Evolutionary conservation across 306 rosid species (phyloP).

Genomic region (Prinsepia uniflora): DNA sequence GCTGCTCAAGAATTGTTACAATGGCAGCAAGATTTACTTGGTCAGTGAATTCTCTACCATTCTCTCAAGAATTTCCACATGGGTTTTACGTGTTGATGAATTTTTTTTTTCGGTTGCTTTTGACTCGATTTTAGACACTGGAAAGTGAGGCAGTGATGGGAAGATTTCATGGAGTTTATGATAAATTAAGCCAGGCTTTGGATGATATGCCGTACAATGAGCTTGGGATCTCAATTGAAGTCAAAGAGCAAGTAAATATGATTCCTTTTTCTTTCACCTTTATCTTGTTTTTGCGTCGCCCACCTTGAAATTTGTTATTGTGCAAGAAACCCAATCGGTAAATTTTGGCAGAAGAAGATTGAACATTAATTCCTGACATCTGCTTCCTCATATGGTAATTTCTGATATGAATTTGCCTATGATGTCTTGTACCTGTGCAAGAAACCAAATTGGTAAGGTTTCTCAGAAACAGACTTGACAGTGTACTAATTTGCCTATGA

Average conservation of each 20-base stretch:
- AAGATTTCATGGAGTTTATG: slow-evolving; percentile 53
- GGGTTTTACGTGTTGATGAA: neutral
- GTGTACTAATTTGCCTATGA: no score
- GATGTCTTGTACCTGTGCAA: neutral
- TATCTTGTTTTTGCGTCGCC: neutral
- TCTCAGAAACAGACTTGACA: no score
- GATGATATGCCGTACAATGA: slow-evolving; percentile 49
- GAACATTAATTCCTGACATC: neutral
- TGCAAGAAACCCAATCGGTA: neutral
- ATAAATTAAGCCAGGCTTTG: slow-evolving; percentile 53
- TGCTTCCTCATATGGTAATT: neutral
- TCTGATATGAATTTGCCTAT: no score
- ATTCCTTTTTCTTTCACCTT: neutral
- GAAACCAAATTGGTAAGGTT: no score
- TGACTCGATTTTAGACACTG: slow-evolving; percentile 41
- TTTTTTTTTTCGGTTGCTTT: neutral
- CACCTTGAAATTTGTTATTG: neutral
- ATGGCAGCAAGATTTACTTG: slow-evolving; percentile 74
- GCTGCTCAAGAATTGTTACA: slow-evolving; percentile 52
- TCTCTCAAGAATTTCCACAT: neutral
- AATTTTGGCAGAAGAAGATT: neutral
- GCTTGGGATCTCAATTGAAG: slow-evolving; percentile 69
- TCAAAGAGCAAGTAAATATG: slow-evolving; percentile 57
- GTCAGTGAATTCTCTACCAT: slow-evolving; percentile 28
- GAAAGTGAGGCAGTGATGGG: slow-evolving; percentile 69